Percentiles rank a stretch among this genome's conserved stretches.
Conservation (phyloP, 1,139 yeast species). For the Eremothecium coryli region DNA sequence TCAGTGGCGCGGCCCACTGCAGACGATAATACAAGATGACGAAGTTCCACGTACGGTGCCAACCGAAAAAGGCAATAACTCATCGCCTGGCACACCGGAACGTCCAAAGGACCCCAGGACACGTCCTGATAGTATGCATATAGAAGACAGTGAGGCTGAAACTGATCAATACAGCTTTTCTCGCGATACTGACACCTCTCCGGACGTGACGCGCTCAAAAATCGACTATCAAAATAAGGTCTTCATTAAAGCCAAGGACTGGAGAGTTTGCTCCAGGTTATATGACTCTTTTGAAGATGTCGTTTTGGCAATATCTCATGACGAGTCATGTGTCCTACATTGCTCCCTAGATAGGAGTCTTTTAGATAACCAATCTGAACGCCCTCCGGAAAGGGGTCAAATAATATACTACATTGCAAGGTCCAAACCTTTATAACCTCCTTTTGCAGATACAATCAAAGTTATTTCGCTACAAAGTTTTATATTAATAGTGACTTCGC, state of each 20-base stretch:
- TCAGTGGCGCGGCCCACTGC: constrained; percentile 30
- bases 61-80: constrained; percentile 1
- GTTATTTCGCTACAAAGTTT: no score
- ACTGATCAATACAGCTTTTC: background rate
- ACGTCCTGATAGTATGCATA: constrained; percentile 6
- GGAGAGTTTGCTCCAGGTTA: constrained; percentile 29
- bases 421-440: constrained; percentile 19
- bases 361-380: constrained; percentile 15
- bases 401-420: constrained; percentile 29
- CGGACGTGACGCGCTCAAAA: background rate
- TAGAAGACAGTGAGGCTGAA: constrained; percentile 8
- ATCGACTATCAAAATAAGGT: constrained; percentile 17
- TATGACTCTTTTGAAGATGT: constrained; percentile 28
- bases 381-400: constrained; percentile 24
- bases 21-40: constrained; percentile 12
- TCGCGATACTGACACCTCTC: background rate
- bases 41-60: constrained; percentile 3
- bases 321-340: constrained; percentile 28
- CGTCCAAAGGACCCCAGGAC: no score
- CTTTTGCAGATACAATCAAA: background rate
- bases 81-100: constrained; percentile 3
- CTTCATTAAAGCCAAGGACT: constrained; percentile 24
- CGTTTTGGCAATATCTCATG: constrained; percentile 27
- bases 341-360: constrained; percentile 27
- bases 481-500: background rate